Percentiles rank a stretch among this genome's conserved stretches.
Evolutionary conservation across 108 stramenopile genomes (phyloP).

Genomic region (Fragilaria radians): DNA sequence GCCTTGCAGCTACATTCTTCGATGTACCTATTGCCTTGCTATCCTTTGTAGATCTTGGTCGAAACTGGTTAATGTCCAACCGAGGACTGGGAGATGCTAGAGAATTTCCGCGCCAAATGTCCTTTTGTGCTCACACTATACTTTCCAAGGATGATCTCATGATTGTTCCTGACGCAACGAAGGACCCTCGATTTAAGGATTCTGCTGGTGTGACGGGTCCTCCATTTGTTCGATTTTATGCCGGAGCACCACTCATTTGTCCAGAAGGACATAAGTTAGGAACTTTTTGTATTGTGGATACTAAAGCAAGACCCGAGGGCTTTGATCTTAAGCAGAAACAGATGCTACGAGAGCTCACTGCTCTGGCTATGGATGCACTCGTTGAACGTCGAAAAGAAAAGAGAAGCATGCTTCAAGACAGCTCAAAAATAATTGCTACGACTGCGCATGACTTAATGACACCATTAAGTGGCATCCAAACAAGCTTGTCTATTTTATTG

Average conservation of each 20-base stretch:
- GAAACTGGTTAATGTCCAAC: slow-evolving; percentile 79
- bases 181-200: slow-evolving; percentile 55
- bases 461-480: slow-evolving; percentile 61
- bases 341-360: slow-evolving; percentile 58
- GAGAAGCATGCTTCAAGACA: slow-evolving; percentile 30
- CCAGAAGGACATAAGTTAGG: slow-evolving; percentile 73
- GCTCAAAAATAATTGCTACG: slow-evolving; percentile 52
- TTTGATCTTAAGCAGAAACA: slow-evolving; percentile 51
- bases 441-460: slow-evolving; percentile 79
- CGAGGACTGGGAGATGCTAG: slow-evolving; percentile 56
- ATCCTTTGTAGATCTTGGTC: slow-evolving; percentile 50
- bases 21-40: slow-evolving; percentile 66
- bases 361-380: slow-evolving; percentile 54
- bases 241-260: slow-evolving; percentile 66
- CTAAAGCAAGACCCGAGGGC: slow-evolving; percentile 44
- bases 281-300: slow-evolving; percentile 74
- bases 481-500: slow-evolving; percentile 47
- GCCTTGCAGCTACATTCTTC: slow-evolving; percentile 42
- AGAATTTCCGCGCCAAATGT: slow-evolving; percentile 69
- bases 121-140: slow-evolving; percentile 83
- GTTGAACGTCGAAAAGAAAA: slow-evolving; percentile 39
- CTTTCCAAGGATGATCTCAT: slow-evolving; percentile 39
- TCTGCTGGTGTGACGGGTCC: slow-evolving; percentile 59
- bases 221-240: slow-evolving; percentile 80
- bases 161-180: slow-evolving; percentile 56